A percentile compares a stretch with the other conserved stretches of the same genome.
Evolutionary conservation across 2,329 filamentous ascomycete species (phyloP).

Genomic region (Hymenoscyphus scutula): DNA sequence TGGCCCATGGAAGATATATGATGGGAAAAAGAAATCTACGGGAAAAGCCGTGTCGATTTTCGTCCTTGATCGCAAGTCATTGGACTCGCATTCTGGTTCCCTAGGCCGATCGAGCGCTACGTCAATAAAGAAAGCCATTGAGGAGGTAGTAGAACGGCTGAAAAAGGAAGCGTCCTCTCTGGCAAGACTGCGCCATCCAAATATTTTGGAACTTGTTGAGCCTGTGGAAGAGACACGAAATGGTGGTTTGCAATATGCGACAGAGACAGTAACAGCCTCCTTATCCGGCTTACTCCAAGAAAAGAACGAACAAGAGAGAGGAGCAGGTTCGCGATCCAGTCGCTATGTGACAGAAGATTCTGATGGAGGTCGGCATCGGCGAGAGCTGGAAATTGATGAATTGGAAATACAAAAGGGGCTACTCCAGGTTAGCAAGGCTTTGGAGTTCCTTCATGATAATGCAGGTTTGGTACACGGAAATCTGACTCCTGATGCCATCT

Average conservation of each 20-base stretch:
- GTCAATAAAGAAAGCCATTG: conserved; percentile 74
- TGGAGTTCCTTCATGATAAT: conserved; percentile 95
- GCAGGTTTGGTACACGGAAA: conserved; percentile 93
- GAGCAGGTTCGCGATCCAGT: conserved; percentile 68
- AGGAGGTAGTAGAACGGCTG: conserved; percentile 86
- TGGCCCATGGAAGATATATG: conserved; percentile 96
- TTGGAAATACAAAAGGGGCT: conserved; percentile 96
- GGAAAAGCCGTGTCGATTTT: conserved; percentile 89
- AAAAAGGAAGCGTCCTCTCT: conserved; percentile 90
- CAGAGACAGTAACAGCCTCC: conserved; percentile 87
- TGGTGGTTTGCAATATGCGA: conserved; percentile 93
- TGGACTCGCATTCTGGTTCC: conserved; percentile 67
- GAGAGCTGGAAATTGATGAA: conserved; percentile 92
- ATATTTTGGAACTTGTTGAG: conserved; percentile 87
- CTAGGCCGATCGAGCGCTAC: conserved; percentile 62
- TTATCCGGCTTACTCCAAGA: conserved; percentile 77
- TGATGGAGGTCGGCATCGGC: conserved; percentile 67
- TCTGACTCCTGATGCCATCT: conserved; percentile 86
- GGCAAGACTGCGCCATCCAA: conserved; percentile 85
- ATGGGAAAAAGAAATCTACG: conserved; percentile 94
- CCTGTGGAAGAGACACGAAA: conserved; percentile 91
- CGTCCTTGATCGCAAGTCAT: conserved; percentile 84
- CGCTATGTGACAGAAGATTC: conserved; percentile 79
- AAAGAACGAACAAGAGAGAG: conserved; percentile 83
- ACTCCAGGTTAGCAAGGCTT: conserved; percentile 85